A percentile compares a stretch with the other conserved stretches of the same genome.
Conservation (phyloP, 106 monocot species). For the Acorus calamus region DNA sequence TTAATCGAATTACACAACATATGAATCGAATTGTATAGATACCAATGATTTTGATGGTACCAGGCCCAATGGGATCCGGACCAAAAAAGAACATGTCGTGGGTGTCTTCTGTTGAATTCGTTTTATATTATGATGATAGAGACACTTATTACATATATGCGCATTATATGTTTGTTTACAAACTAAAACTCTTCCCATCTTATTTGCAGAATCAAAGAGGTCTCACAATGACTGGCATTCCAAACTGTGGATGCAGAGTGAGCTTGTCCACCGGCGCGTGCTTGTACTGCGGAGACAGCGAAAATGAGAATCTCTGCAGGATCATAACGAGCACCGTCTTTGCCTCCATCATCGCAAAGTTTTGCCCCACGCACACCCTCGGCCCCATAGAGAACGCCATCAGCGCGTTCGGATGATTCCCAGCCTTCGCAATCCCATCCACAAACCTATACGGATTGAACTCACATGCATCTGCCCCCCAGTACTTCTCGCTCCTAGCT, state of each 20-base stretch:
- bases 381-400: slow-evolving; percentile 51
- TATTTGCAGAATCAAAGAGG: no score
- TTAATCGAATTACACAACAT: no score
- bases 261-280: slow-evolving; percentile 32
- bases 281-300: slow-evolving; percentile 31
- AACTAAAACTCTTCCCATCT: no score
- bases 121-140: no score
- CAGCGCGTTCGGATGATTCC: slow-evolving; percentile 40
- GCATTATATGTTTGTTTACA: no score
- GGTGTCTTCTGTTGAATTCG: no score
- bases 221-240: slow-evolving; percentile 33
- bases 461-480: slow-evolving; percentile 39
- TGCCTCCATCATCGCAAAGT: slow-evolving; percentile 54
- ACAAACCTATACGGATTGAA: slow-evolving; percentile 54
- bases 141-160: no score
- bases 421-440: slow-evolving; percentile 33
- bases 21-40: no score
- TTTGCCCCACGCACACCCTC: slow-evolving; percentile 44
- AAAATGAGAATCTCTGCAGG: slow-evolving; percentile 42
- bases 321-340: slow-evolving; percentile 50
- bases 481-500: slow-evolving; percentile 26
- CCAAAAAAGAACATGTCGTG: no score
- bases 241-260: slow-evolving; percentile 44
- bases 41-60: no score
- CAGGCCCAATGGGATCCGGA: no score